Base-by-base conservation (phyloP, 2,329 filamentous ascomycete species). In the Aquanectria penicillioides region DNA sequence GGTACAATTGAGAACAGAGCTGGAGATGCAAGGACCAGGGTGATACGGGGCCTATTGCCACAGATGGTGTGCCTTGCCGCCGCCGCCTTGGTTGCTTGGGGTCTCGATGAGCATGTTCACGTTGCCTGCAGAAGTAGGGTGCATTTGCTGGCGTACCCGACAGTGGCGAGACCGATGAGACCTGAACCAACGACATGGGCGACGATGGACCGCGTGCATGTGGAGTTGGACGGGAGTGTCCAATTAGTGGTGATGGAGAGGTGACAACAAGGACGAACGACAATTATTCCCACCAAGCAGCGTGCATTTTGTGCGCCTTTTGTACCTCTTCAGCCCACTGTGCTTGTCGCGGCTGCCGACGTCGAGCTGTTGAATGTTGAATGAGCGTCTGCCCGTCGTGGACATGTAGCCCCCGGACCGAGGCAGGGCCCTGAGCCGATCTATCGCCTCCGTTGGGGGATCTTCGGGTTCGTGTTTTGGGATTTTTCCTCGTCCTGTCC, bases 21-120 rank as follows among this genome's bases (percentile, higher is more conserved):
- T 50, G 46, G 46, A 28, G 31, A 37, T 55, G 53, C 66, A 69
- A 48, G 61, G 66, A 54, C 53, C 17, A 31, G 55, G 61, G 49
- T 31, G 23, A 51, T 33, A 34, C 53, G 36, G 53, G 31, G 53
- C 23, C 25, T 57, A 43, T 29, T 57, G 44, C 46, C 46, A 23
- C 25, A 50, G 53, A 50, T 57, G 53, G 46, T 44, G 53, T 57
- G 29, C 41, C 40, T 66, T 53, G 43, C 55, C 44, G 59, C 55
- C 44, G 59, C 48, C 31, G 48, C 46, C 40, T 58, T 51, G 6
- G 23, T 49, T 54, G 41, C 43, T 15, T 28, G 23, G 17, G 25
- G 31, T 12, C 40, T 44, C 23, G 29, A 29, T 22, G 40, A 46
- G 31, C 26, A 46, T 34, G 41, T 20, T 52, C 29, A 44, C 41